phyloP scores from a whole-genome alignment of 2,329 filamentous ascomycete species.

The Fusarium sp. region DNA sequence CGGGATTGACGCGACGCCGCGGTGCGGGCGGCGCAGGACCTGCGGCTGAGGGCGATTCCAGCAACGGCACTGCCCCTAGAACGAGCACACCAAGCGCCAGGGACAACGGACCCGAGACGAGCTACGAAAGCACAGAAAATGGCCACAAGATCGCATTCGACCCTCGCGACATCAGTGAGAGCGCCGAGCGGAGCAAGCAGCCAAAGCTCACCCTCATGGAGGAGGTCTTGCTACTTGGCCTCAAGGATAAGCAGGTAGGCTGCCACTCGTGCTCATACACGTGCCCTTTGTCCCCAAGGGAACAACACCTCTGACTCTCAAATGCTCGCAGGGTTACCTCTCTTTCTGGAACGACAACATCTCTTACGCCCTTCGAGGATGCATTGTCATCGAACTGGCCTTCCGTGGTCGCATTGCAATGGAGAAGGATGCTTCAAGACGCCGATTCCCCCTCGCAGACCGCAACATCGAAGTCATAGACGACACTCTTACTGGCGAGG shows the following conservation, averaged over 20 bases:
- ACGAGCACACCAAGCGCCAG: conserved; percentile 64
- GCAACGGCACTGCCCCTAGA: conserved; percentile 59
- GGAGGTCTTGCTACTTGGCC: conserved; percentile 90
- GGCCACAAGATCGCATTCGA: conserved; percentile 99
- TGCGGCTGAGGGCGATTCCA: conserved; percentile 64
- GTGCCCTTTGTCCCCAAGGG: conserved; percentile 10
- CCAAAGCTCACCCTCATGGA: conserved; percentile 99
- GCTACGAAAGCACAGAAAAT: conserved; percentile 91
- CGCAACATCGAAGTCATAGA: conserved; percentile 96
- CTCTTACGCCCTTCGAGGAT: conserved; percentile 94
- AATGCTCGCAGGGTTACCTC: conserved; percentile 79
- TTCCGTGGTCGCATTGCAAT: conserved; percentile 97
- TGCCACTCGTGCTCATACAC: conserved; percentile 19
- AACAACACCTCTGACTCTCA: conserved; percentile 5
- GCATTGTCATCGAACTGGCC: conserved; percentile 96
- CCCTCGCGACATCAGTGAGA: conserved; percentile 96
- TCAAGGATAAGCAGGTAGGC: conserved; percentile 96
- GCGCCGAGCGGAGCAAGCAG: conserved; percentile 93
- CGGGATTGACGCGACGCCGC: conserved; percentile 70
- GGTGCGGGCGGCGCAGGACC: conserved; percentile 73
- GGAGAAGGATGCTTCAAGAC: conserved; percentile 93
- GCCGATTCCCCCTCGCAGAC: conserved; percentile 92
- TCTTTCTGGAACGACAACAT: conserved; percentile 99
- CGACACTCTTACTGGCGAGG: conserved; percentile 94
- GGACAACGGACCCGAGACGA: conserved; percentile 73